Evolutionary conservation across 2,329 filamentous ascomycete species (phyloP).

Genomic region (Penicillium sp.): DNA sequence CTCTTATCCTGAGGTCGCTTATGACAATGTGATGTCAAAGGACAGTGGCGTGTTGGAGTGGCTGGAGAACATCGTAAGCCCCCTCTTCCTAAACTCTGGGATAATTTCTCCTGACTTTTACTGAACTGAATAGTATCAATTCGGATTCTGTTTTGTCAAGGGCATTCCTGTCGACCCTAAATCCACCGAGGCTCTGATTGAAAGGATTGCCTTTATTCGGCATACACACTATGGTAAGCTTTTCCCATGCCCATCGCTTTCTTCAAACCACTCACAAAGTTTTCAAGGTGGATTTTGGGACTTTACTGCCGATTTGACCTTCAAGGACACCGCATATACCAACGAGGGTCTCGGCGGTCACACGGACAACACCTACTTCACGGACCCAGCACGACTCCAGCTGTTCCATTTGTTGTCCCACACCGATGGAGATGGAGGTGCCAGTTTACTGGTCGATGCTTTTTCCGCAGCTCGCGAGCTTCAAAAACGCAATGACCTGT

Average conservation of each 20-base stretch:
- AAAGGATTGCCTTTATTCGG: conserved; percentile 78
- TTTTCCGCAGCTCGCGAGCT: conserved; percentile 66
- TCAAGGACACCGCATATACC: conserved; percentile 88
- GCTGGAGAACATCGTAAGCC: conserved; percentile 54
- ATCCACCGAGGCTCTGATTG: conserved; percentile 67
- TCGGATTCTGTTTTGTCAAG: conserved; percentile 73
- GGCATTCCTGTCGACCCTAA: conserved; percentile 62
- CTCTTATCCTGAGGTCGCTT: conserved; percentile 54
- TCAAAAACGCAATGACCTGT: conserved; percentile 46
- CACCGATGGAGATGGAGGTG: conserved; percentile 59
- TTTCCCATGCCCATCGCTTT: too few relatives aligned
- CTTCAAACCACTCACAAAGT: conserved; percentile 8
- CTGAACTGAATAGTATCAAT: conserved; percentile 48
- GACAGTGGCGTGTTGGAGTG: conserved; percentile 55
- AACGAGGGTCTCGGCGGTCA: conserved; percentile 75
- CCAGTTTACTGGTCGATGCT: conserved; percentile 78
- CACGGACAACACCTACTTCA: conserved; percentile 95
- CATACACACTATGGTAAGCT: conserved; percentile 77
- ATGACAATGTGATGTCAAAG: conserved; percentile 55
- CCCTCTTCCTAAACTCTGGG: neutral
- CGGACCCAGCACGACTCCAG: conserved; percentile 82
- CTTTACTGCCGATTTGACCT: conserved; percentile 81
- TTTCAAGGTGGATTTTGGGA: conserved; percentile 64
- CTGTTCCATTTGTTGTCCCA: conserved; percentile 88
- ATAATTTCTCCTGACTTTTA: neutral